Conservation (phyloP, 345 rosid species). For the Anastatica hierochuntica region DNA sequence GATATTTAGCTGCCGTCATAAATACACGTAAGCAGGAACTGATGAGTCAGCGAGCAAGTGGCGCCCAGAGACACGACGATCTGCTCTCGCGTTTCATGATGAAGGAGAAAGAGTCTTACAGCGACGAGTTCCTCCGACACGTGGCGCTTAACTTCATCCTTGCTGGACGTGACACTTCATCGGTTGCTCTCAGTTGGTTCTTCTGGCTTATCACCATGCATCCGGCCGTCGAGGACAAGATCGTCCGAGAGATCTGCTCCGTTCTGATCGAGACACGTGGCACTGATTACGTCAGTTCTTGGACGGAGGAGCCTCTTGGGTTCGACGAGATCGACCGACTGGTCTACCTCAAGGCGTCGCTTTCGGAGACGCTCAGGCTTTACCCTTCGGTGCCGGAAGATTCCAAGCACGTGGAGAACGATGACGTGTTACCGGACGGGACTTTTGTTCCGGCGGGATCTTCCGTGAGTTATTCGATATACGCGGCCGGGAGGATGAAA, state of each 20-base stretch:
- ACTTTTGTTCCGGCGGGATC: conserved; percentile 84
- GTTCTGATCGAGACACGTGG: conserved; percentile 74
- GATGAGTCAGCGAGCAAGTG: conserved; percentile 38
- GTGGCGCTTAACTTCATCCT: conserved; percentile 90
- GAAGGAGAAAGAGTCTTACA: conserved; percentile 59
- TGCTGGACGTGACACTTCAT: conserved; percentile 96
- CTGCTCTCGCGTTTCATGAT: conserved; percentile 78
- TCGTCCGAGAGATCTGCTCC: conserved; percentile 50
- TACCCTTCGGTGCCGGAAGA: conserved; percentile 92
- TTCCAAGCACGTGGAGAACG: conserved; percentile 67
- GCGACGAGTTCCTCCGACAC: conserved; percentile 68
- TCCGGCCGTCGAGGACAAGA: conserved; percentile 55
- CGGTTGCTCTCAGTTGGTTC: conserved; percentile 91
- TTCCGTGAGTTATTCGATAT: conserved; percentile 76
- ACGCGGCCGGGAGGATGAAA: conserved; percentile 79
- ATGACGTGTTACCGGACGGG: conserved; percentile 81
- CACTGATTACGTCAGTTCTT: conserved; percentile 28
- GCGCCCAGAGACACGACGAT: conserved; percentile 58
- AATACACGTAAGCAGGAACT: conserved; percentile 60
- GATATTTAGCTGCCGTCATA: conserved; percentile 55
- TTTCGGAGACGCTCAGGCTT: conserved; percentile 80
- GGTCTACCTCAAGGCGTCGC: conserved; percentile 73
- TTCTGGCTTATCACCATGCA: conserved; percentile 60
- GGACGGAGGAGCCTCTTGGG: conserved; percentile 61
- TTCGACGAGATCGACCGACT: conserved; percentile 68